Evolutionary conservation across 257 asterid species (phyloP).

Genomic region (Linderniella brevidens): DNA sequence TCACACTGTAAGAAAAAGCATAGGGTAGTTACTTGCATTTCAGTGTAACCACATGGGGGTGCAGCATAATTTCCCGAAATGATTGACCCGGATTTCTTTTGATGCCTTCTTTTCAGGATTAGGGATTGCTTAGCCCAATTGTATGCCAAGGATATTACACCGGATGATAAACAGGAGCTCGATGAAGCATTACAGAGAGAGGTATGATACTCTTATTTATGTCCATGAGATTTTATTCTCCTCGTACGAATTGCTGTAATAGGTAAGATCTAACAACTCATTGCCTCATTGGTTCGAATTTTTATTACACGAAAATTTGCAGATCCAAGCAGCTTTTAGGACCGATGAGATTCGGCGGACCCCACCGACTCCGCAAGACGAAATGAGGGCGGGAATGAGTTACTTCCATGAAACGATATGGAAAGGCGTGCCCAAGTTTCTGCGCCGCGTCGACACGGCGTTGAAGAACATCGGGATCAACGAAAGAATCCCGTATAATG

Average conservation of each 20-base stretch:
- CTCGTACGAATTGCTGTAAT: no score
- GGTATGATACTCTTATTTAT: slow-evolving; percentile 17
- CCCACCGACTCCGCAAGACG: slow-evolving; percentile 96
- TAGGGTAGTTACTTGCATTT: no score
- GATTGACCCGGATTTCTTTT: no score
- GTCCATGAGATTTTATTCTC: neutral
- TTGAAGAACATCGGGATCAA: slow-evolving; percentile 81
- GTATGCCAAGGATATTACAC: slow-evolving; percentile 69
- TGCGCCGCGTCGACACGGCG: slow-evolving; percentile 88
- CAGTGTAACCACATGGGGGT: no score
- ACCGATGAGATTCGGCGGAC: slow-evolving; percentile 88
- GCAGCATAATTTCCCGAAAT: no score
- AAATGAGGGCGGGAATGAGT: slow-evolving; percentile 98
- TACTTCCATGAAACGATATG: slow-evolving; percentile 92
- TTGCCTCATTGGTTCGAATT: neutral
- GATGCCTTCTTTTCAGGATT: slow-evolving; percentile 22
- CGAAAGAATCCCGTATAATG: slow-evolving; percentile 85
- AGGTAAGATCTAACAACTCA: neutral
- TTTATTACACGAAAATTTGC: slow-evolving; percentile 5
- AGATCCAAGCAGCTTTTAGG: slow-evolving; percentile 97
- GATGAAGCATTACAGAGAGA: slow-evolving; percentile 91
- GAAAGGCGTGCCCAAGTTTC: slow-evolving; percentile 87
- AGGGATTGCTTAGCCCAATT: slow-evolving; percentile 76
- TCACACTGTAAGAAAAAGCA: no score
- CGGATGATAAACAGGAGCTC: slow-evolving; percentile 90